These are phyloP conservation scores for Pleurotus salmoneostramineus DNA, from an alignment of 768 basidiomycete genomes.

Conservation along the genomic window DNA sequence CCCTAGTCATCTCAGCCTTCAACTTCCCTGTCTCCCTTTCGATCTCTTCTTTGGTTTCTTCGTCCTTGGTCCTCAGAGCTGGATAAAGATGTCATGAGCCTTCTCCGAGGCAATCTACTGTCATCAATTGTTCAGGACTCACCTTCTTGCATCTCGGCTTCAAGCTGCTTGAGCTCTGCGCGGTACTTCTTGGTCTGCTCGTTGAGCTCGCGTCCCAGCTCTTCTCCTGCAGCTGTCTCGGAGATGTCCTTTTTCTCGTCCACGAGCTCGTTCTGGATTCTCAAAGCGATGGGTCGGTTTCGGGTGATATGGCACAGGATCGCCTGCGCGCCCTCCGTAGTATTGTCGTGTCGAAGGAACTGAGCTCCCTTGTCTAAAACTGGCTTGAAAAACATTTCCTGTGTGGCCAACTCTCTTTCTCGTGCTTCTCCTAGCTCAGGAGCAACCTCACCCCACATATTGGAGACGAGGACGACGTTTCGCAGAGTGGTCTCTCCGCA, in stretches of 20 bases:
- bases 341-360: conserved; percentile 31
- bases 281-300: conserved; percentile 36
- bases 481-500: conserved; percentile 38
- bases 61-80: conserved; percentile 29
- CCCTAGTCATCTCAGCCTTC: conserved; percentile 26
- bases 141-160: conserved; percentile 37
- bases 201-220: conserved; percentile 45
- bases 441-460: conserved; percentile 39
- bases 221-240: conserved; percentile 50
- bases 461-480: conserved; percentile 44
- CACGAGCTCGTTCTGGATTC: conserved; percentile 55
- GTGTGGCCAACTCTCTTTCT: conserved; percentile 27
- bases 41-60: conserved; percentile 29
- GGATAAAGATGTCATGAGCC: not conserved
- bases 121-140: not conserved
- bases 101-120: not conserved
- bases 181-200: conserved; percentile 42
- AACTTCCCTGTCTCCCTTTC: conserved; percentile 30
- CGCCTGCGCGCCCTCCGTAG: conserved; percentile 31
- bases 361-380: conserved; percentile 37
- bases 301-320: conserved; percentile 40
- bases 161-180: conserved; percentile 45
- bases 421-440: conserved; percentile 26
- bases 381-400: conserved; percentile 40
- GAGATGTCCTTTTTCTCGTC: conserved; percentile 42